phyloP scores from a whole-genome alignment of 257 asterid species.

The Nicotiana noctiflora region DNA sequence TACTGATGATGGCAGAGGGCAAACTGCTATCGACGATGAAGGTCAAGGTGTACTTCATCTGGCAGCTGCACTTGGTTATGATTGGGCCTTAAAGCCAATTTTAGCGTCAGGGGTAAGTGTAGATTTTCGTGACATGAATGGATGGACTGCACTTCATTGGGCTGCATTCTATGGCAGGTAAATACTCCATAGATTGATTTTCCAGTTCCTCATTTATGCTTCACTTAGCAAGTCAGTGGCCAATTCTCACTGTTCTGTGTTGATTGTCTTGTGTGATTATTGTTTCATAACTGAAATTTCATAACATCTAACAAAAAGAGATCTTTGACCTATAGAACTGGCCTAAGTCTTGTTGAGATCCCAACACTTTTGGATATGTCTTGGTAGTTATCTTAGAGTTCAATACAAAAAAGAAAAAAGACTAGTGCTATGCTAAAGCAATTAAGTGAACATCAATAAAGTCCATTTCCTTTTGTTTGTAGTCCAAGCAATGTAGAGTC shows the following conservation, averaged over 20 bases:
- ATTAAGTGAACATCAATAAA: neutral
- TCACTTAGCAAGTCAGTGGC: neutral
- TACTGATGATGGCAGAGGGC: constrained; percentile 56
- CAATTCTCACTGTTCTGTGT: neutral
- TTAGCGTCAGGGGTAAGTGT: constrained; percentile 59
- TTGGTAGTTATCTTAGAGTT: neutral
- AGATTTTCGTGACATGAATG: constrained; percentile 90
- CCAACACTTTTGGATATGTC: neutral
- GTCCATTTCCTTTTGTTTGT: neutral
- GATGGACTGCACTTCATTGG: constrained; percentile 99
- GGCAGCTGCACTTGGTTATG: constrained; percentile 93
- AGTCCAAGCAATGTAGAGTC: neutral
- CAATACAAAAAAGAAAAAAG: neutral
- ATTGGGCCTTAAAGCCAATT: constrained; percentile 79
- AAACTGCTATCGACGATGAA: constrained; percentile 45
- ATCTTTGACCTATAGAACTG: neutral
- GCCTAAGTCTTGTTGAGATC: neutral
- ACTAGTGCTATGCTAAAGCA: neutral
- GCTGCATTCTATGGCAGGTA: constrained; percentile 95
- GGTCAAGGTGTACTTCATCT: constrained; percentile 93
- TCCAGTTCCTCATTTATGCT: neutral
- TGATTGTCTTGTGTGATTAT: neutral
- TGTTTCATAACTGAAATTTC: neutral
- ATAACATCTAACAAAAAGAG: neutral
- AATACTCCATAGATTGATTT: neutral